phyloP scores from a whole-genome alignment of 352 stramenopile species.

The Phytophthora nicotianae region DNA sequence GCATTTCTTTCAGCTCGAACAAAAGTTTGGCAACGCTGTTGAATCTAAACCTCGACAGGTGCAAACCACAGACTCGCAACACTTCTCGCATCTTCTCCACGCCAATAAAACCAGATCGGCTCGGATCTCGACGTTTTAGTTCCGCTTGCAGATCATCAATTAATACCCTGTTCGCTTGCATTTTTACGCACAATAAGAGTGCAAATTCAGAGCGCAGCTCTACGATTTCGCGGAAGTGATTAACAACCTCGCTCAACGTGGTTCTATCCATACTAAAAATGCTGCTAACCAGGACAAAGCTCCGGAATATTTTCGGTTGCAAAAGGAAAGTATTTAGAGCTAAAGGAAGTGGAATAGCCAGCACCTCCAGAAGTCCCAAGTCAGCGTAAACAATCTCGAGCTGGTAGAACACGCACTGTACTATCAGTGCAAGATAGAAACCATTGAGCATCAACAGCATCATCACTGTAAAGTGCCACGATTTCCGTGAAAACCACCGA shows the following conservation, averaged over 20 bases:
- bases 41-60: constrained; percentile 59
- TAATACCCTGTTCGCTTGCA: constrained; percentile 22
- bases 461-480: constrained; percentile 65
- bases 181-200: constrained; percentile 18
- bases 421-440: constrained; percentile 58
- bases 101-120: constrained; percentile 34
- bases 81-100: constrained; percentile 46
- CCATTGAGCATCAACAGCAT: constrained; percentile 68
- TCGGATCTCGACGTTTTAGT: constrained; percentile 29
- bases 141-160: constrained; percentile 35
- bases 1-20: constrained; percentile 43
- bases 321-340: constrained; percentile 56
- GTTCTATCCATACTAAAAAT: constrained; percentile 55
- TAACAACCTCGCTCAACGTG: constrained; percentile 55
- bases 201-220: constrained; percentile 56
- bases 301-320: constrained; percentile 58
- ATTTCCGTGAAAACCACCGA: constrained; percentile 62
- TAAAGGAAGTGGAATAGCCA: constrained; percentile 45
- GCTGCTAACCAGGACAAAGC: constrained; percentile 60
- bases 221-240: constrained; percentile 62
- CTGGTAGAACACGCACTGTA: constrained; percentile 60
- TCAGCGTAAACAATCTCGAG: constrained; percentile 27
- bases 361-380: constrained; percentile 26
- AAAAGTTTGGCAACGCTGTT: constrained; percentile 58
- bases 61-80: constrained; percentile 44